Conservation (phyloP, 2,329 filamentous ascomycete genomes). For the Beauveria rudraprayagi region DNA sequence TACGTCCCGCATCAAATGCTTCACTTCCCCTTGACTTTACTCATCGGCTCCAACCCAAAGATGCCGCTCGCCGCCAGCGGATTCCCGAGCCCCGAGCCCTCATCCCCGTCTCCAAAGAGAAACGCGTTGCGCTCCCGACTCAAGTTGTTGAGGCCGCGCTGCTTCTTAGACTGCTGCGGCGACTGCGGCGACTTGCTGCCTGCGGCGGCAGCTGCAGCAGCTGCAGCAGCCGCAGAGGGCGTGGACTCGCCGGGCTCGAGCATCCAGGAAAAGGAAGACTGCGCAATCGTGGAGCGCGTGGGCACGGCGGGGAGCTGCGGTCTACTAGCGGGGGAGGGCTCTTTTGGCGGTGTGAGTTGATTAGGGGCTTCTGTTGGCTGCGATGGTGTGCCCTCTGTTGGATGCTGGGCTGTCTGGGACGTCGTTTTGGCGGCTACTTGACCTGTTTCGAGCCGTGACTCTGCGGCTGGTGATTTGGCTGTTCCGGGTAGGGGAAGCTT, state of each 20-base stretch:
- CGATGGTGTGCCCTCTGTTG: neutral
- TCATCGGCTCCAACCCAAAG: constrained; percentile 47
- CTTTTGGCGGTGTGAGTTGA: neutral
- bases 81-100: constrained; percentile 21
- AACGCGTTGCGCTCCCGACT: constrained; percentile 51
- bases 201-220: constrained; percentile 12
- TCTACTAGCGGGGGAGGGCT: constrained; percentile 24
- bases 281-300: constrained; percentile 58
- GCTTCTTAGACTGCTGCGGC: constrained; percentile 28
- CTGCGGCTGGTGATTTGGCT: neutral
- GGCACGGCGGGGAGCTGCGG: constrained; percentile 30
- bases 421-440: neutral
- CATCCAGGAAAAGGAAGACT: constrained; percentile 77
- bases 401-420: neutral
- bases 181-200: constrained; percentile 23
- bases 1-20: too few relatives aligned
- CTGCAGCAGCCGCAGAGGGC: constrained; percentile 12
- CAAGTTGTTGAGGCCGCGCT: constrained; percentile 33
- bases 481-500: neutral
- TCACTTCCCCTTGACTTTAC: constrained; percentile 18
- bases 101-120: constrained; percentile 45
- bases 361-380: neutral
- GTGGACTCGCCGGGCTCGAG: constrained; percentile 46
- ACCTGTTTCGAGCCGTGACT: neutral
- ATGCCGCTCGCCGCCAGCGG: constrained; percentile 39